Base-by-base conservation (phyloP, 768 basidiomycete genomes). In the Pulveroboletus sp. region DNA sequence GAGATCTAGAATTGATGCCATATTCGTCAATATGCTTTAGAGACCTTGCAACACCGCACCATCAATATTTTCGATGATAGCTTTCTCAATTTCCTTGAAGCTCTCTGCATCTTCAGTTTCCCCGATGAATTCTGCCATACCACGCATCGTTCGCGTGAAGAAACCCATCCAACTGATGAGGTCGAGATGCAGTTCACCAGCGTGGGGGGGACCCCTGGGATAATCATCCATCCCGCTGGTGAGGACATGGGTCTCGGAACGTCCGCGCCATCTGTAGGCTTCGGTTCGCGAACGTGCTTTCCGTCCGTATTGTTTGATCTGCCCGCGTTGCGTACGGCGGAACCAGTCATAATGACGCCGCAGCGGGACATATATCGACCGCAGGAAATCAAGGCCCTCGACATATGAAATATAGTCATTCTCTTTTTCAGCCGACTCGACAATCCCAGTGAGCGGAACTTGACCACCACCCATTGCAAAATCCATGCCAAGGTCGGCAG, bases 211-310 rank as follows among this genome's bases (percentile, higher is more conserved):
- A 13, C 89, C 93, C 46, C 94, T 79, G 11, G 94, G 94, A 67
- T 94, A 97, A 68, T 98, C 94, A 64, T 98, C 94, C 83, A 98
- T 85, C 1, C 94, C 94, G 60, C 88, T 91, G 0, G 95, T 96
- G 49, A 98, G 72, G 32, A 98, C 87, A 68, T 95, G 93, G 23
- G 77, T 76, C 59, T 84, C 78, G 7, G 90, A 88, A 35, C 94
- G 76, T 24, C 94, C 94, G 27, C 95, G 81, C 95, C 94, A 98
- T 29, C 94, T 80, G 71, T 96, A 98, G 2, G 80, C 93, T 68
- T 97, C 93, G 1, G 83, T 83, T 44, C 86, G 76, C n/a, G 89
- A 90, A n/a, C 86, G 81, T 2, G 91, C 85, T 48, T 78, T 79
- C 30, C 94, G 79, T 4, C 79, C 82, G 64, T 92, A 98, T 63